Conservation (phyloP, 345 rosid species). For the Turnera subulata region DNA sequence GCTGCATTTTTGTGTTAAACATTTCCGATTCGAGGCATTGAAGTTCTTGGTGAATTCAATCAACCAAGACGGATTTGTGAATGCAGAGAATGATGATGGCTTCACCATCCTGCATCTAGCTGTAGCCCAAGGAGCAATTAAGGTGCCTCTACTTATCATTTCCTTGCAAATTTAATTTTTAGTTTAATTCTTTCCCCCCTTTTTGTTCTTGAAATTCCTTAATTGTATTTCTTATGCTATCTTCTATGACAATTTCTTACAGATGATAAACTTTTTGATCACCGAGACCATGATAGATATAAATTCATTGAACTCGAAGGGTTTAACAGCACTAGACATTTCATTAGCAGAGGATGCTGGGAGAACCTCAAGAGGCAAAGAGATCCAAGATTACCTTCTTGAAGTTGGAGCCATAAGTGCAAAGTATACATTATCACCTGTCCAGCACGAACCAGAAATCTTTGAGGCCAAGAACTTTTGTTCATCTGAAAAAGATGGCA, state of each 20-base stretch:
- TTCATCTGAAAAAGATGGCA: no score
- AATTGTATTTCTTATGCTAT: no score
- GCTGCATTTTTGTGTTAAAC: constrained; percentile 14
- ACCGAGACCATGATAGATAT: constrained; percentile 14
- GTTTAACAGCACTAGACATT: constrained; percentile 21
- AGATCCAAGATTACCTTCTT: constrained; percentile 14
- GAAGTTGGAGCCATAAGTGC: constrained; percentile 7
- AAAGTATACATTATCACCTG: not conserved
- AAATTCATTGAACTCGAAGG: constrained; percentile 19
- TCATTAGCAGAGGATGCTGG: constrained; percentile 12
- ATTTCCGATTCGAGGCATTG: constrained; percentile 20
- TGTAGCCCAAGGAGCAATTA: constrained; percentile 22
- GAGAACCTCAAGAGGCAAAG: constrained; percentile 22
- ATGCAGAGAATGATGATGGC: no score
- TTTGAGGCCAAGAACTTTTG: not conserved
- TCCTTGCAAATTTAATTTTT: no score
- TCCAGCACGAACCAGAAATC: not conserved
- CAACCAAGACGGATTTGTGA: no score
- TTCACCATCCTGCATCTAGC: constrained; percentile 26
- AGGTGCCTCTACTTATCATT: no score
- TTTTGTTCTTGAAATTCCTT: no score
- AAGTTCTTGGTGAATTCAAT: no score
- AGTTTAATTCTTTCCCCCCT: no score
- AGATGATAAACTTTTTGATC: no score
- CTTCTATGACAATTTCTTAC: no score